phyloP scores from a whole-genome alignment of 345 rosid species.

The Gossypium raimondii region DNA sequence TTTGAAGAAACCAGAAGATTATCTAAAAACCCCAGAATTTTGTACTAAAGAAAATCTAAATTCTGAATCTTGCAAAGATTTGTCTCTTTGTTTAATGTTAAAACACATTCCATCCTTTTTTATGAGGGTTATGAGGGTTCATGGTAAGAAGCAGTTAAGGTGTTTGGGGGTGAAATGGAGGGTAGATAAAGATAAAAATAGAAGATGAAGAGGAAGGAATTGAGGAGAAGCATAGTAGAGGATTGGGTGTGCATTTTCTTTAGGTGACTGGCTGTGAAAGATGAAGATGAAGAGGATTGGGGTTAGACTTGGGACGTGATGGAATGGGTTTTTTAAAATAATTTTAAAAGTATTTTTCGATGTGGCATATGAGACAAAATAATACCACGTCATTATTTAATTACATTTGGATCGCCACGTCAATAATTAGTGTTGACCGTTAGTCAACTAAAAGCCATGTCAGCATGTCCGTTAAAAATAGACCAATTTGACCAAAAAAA shows the following conservation, averaged over 20 bases:
- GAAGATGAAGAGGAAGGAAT: background rate
- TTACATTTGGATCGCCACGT: no score
- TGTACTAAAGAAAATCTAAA: no score
- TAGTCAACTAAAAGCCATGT: no score
- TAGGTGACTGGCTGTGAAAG: slow-evolving; percentile 45
- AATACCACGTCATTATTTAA: no score
- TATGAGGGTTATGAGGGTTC: slow-evolving; percentile 24
- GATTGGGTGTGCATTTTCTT: slow-evolving; percentile 28
- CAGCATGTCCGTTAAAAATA: no score
- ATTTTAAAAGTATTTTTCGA: no score
- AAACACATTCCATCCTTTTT: slow-evolving; percentile 53
- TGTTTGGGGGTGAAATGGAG: slow-evolving; percentile 17
- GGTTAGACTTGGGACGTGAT: slow-evolving; percentile 12
- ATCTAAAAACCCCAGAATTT: no score
- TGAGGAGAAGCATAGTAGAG: background rate
- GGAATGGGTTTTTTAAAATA: background rate
- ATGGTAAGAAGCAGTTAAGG: slow-evolving; percentile 21
- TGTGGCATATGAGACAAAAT: no score
- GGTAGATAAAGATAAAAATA: slow-evolving; percentile 10
- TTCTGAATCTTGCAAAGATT: background rate
- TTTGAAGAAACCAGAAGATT: slow-evolving; percentile 3
- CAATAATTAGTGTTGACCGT: no score
- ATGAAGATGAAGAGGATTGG: background rate
- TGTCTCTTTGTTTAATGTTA: slow-evolving; percentile 54
- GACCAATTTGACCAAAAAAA: no score